Base-by-base conservation (phyloP, 2,329 filamentous ascomycete species). In the Sclerotinia sclerotiorum region DNA sequence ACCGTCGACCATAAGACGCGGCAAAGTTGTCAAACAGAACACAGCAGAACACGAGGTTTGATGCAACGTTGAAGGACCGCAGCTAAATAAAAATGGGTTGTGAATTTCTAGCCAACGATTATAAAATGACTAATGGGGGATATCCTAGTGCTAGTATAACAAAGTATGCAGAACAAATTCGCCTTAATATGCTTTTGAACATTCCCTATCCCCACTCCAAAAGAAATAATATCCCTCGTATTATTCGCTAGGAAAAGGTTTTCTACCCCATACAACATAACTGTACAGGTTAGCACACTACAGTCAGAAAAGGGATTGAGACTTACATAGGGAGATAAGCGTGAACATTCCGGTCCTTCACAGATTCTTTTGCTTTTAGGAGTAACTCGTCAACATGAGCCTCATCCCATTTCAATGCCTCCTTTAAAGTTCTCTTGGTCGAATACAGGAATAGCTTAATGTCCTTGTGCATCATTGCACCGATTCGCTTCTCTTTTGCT, bases 401-500 rank as follows among this genome's bases (percentile, higher is more conserved):
- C 6, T 64, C 60, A 21, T 55, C 15, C 66, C 60, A 64, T 13
- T 55, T 27, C 29, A 63, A 39, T 7, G 42, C 42, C 19, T 67
- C 42, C 17, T 29, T 10, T 29, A 67, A 15, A 24, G 42, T 29
- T 24, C n/a, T 19, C 42, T 27, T 56, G 7, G 39, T 55, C 5
- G 60, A 64, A 48, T 52, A 64, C 39, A 68, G 29, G 2, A 10
- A 48, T 29, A 19, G 19, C 13, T 32, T 64, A 55, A 74, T 51
- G 62, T 73, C 70, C 44, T 69, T 69, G 6, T 74, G 70, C 60
- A 56, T 44, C 49, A 63, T n/a, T 61, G 62, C 68, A 3, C 71
- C 74, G 24, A 74, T 39, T 8, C 17, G 56, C 68, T 74, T 76
- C 68, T 72, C 61, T 29, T 65, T 69, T 29, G 69, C 62, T 5